These are phyloP conservation scores for Apophysomyces trapeziformis DNA, from an alignment of 371 early-diverging fungal genomes.

Conservation along the genomic window DNA sequence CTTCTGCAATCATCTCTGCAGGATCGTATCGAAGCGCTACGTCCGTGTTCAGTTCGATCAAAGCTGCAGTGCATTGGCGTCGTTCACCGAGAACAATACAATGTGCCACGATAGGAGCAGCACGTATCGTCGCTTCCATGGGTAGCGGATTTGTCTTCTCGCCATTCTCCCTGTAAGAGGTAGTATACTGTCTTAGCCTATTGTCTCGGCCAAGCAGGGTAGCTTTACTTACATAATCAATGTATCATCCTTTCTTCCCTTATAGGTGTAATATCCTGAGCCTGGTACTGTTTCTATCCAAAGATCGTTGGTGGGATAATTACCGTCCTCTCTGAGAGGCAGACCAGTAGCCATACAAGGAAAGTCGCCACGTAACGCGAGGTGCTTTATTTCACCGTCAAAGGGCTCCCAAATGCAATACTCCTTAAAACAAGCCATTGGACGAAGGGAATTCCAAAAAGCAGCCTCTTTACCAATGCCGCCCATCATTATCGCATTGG, in stretches of 20 bases:
- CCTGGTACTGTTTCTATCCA: conserved; percentile 18
- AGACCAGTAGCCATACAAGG: conserved; percentile 24
- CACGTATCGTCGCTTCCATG: conserved; percentile 37
- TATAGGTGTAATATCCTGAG: conserved; percentile 24
- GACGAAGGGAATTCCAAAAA: conserved; percentile 9
- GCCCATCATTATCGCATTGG: background rate
- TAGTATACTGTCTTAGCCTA: background rate
- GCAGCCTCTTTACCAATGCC: background rate
- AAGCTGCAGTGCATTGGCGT: conserved; percentile 31
- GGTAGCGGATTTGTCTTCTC: conserved; percentile 49
- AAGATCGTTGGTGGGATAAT: conserved; percentile 37
- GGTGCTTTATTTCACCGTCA: conserved; percentile 16
- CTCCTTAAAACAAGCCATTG: background rate
- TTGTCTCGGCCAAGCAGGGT: no score
- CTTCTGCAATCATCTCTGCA: conserved; percentile 11
- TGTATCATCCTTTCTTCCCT: conserved; percentile 41
- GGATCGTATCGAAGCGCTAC: conserved; percentile 21
- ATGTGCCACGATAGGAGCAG: conserved; percentile 23
- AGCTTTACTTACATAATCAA: conserved; percentile 30
- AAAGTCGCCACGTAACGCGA: conserved; percentile 17
- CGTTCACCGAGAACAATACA: conserved; percentile 32
- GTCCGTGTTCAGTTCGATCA: conserved; percentile 30
- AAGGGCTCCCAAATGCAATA: conserved; percentile 16
- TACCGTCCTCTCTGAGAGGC: conserved; percentile 32
- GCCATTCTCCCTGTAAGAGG: conserved; percentile 33